Conservation (phyloP, 164 flowering plant species). For the Macadamia integrifolia region DNA sequence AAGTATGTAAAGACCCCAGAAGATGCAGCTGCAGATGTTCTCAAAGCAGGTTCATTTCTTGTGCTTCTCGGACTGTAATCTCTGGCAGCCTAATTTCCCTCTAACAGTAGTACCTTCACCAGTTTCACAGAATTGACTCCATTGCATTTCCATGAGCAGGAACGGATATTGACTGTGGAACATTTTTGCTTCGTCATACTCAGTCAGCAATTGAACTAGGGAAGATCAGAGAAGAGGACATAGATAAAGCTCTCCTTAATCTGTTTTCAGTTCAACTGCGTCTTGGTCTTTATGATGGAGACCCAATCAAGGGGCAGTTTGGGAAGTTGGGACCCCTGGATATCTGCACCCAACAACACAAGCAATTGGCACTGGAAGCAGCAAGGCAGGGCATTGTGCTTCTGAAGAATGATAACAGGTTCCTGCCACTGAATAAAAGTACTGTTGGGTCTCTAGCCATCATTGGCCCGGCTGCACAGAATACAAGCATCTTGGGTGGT, state of each 20-base stretch:
- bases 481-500: slow-evolving; percentile 48
- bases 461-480: slow-evolving; percentile 73
- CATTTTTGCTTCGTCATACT: slow-evolving; percentile 56
- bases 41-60: slow-evolving; percentile 66
- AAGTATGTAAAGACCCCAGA: slow-evolving; percentile 46
- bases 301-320: slow-evolving; percentile 45
- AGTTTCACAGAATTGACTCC: neutral
- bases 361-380: slow-evolving; percentile 74
- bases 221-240: slow-evolving; percentile 61
- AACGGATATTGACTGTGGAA: slow-evolving; percentile 84
- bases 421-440: slow-evolving; percentile 56
- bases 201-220: slow-evolving; percentile 58
- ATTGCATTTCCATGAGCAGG: slow-evolving; percentile 36
- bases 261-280: slow-evolving; percentile 72
- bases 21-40: slow-evolving; percentile 79
- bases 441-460: slow-evolving; percentile 54
- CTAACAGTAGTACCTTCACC: neutral
- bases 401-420: slow-evolving; percentile 63
- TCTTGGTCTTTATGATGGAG: slow-evolving; percentile 81
- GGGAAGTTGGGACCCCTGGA: slow-evolving; percentile 58
- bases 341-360: slow-evolving; percentile 68
- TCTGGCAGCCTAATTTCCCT: neutral
- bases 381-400: slow-evolving; percentile 91
- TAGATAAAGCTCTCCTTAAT: slow-evolving; percentile 74
- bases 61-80: neutral